Evolutionary conservation across 2,329 filamentous ascomycete genomes (phyloP), one percentile per base, ranked within the genome.

Genomic region (Cercospora zeae-maydis): DNA sequence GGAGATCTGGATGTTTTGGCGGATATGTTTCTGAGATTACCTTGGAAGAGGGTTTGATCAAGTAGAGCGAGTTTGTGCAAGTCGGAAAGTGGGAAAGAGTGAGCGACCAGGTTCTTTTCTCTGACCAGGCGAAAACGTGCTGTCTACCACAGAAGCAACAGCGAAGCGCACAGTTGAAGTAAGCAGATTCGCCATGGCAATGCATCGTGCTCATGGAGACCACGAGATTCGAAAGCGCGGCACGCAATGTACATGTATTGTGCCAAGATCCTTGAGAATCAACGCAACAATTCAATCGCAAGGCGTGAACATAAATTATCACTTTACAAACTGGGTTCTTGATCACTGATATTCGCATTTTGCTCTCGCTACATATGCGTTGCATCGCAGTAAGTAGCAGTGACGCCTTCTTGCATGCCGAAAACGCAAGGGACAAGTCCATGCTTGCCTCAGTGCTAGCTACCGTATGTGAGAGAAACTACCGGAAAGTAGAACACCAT

Each of bases 1-100:
- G 10, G 21, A 8, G 65, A 67, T 47, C 13, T 67, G 49, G 63
- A 66, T 51, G 10, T 9, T 7, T 58, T 65, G 21, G 65, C 65
- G 11, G 47, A 51, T 30, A 13, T 59, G 27, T 63, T 66, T 27
- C 36, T 64, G n/a, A 57, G 33, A 21, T 7, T 47, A 14, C 19
- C 24, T 16, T 19, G 14, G 54, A 24, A 42, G 37, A 19, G 14
- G n/a, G 6, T 11, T 42, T n/a, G 37, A 7, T 42, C 14, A 9
- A n/a, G 37, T 42, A 19, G 37, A 42, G n/a, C 19, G 37, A 8
- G 8, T 7, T 19, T 5, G 1, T 4, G 14, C n/a, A 19, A 9
- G 7, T 16, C n/a, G 9, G n/a, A n/a, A 36, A 3, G 5, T 16
- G n/a, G n/a, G 5, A 14, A n/a, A n/a, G 34, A 14, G 34, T 14